phyloP scores from a whole-genome alignment of 1,284 basidiomycete genomes.

The Ceratobasidium sp. region DNA sequence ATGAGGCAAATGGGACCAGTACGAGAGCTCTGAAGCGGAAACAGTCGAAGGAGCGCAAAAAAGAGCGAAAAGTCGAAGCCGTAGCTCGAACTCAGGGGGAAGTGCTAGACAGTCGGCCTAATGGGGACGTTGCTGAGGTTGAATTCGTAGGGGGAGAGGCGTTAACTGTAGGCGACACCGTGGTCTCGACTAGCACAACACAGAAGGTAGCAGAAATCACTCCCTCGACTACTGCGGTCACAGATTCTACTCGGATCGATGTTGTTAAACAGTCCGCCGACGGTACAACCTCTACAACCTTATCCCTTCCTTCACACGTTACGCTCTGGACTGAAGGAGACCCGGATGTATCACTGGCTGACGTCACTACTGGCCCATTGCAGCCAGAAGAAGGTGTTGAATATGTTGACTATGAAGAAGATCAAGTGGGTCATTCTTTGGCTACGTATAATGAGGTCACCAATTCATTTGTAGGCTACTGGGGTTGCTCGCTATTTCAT shows the following conservation, averaged over 20 bases:
- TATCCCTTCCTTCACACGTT: constrained; percentile 34
- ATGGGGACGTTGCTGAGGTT: constrained; percentile 2
- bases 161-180: not conserved
- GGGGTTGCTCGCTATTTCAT: constrained; percentile 31
- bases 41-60: constrained; percentile 12
- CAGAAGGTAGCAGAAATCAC: not conserved
- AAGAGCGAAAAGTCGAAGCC: constrained; percentile 11
- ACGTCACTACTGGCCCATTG: not conserved
- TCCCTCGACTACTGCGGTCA: not conserved
- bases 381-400: constrained; percentile 33
- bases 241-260: not conserved
- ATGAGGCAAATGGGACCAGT: constrained; percentile 9
- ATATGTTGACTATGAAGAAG: constrained; percentile 35
- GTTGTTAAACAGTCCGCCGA: not conserved
- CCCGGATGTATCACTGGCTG: constrained; percentile 20
- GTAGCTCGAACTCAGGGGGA: constrained; percentile 12
- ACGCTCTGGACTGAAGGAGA: constrained; percentile 37
- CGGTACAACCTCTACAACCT: not conserved
- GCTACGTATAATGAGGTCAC: not conserved
- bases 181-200: constrained; percentile 1
- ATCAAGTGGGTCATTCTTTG: constrained; percentile 8
- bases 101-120: not conserved
- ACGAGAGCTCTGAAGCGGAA: constrained; percentile 22
- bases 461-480: constrained; percentile 21
- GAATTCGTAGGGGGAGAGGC: constrained; percentile 35